A percentile compares a stretch with the other conserved stretches of the same genome.
phyloP scores from a whole-genome alignment of 805 yeast genomes.

The Candida coleopterorum region DNA sequence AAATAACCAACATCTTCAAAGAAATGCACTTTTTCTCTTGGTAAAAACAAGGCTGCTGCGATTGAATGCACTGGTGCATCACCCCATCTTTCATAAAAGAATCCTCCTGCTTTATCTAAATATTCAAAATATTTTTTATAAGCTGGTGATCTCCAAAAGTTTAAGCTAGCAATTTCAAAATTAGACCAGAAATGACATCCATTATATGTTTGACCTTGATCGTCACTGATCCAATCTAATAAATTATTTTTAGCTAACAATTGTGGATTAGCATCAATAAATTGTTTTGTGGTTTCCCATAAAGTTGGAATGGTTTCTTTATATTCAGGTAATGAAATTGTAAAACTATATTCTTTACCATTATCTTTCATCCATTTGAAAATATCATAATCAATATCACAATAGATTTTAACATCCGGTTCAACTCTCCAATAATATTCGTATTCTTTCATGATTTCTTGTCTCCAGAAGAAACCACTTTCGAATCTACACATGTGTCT shows the following conservation, averaged over 20 bases:
- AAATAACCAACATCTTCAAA: slow-evolving; percentile 82
- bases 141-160: slow-evolving; percentile 70
- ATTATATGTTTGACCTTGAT: slow-evolving; percentile 74
- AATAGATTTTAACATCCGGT: slow-evolving; percentile 71
- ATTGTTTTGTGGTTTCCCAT: slow-evolving; percentile 71
- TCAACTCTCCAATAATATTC: slow-evolving; percentile 93
- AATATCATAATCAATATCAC: slow-evolving; percentile 84
- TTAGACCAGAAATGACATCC: slow-evolving; percentile 89
- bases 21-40: slow-evolving; percentile 64
- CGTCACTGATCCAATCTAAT: slow-evolving; percentile 64
- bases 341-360: slow-evolving; percentile 78
- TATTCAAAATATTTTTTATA: slow-evolving; percentile 64
- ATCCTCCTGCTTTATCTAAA: slow-evolving; percentile 77
- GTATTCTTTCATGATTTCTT: slow-evolving; percentile 65
- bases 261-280: slow-evolving; percentile 55
- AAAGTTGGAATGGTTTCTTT: slow-evolving; percentile 79
- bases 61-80: slow-evolving; percentile 89
- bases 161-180: slow-evolving; percentile 71
- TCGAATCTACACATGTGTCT: slow-evolving; percentile 92
- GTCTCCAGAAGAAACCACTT: slow-evolving; percentile 82
- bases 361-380: slow-evolving; percentile 72
- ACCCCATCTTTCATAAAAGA: slow-evolving; percentile 89
- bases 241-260: slow-evolving; percentile 57
- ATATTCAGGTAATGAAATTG: slow-evolving; percentile 76
- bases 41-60: slow-evolving; percentile 74